A percentile compares a stretch with the other conserved stretches of the same genome.
Evolutionary conservation across 768 basidiomycete genomes (phyloP).

Genomic region (Phaffia australis): DNA sequence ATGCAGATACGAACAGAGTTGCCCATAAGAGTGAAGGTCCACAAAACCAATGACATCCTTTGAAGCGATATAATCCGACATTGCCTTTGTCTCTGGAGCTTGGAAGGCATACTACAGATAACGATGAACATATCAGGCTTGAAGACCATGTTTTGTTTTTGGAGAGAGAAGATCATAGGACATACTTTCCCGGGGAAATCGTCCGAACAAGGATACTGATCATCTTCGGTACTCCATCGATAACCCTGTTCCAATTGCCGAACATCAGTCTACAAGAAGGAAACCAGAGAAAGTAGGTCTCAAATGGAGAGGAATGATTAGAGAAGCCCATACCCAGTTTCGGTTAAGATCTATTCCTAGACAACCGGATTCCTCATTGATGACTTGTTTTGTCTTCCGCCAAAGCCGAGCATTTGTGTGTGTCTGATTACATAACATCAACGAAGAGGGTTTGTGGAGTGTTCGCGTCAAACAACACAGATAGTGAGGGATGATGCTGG

Average conservation of each 20-base stretch:
- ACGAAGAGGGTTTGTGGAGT: neutral
- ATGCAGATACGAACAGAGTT: constrained; percentile 49
- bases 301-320: constrained; percentile 8
- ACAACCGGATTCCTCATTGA: constrained; percentile 47
- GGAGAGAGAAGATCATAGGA: neutral
- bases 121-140: neutral
- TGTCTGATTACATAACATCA: neutral
- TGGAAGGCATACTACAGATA: constrained; percentile 47
- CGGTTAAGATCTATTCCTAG: constrained; percentile 69
- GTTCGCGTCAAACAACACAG: neutral
- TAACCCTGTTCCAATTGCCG: constrained; percentile 46
- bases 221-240: constrained; percentile 44
- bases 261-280: neutral
- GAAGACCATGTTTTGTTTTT: neutral
- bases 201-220: constrained; percentile 55
- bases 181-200: constrained; percentile 60
- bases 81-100: constrained; percentile 61
- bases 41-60: constrained; percentile 51
- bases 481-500: constrained; percentile 6
- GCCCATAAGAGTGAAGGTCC: constrained; percentile 70
- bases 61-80: constrained; percentile 53
- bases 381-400: constrained; percentile 53
- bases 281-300: constrained; percentile 34
- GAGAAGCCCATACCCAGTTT: constrained; percentile 42
- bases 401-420: constrained; percentile 5